A percentile compares a stretch with the other conserved stretches of the same genome.
Evolutionary conservation across 768 basidiomycete species (phyloP).

Genomic region (Scleroderma citrinum): DNA sequence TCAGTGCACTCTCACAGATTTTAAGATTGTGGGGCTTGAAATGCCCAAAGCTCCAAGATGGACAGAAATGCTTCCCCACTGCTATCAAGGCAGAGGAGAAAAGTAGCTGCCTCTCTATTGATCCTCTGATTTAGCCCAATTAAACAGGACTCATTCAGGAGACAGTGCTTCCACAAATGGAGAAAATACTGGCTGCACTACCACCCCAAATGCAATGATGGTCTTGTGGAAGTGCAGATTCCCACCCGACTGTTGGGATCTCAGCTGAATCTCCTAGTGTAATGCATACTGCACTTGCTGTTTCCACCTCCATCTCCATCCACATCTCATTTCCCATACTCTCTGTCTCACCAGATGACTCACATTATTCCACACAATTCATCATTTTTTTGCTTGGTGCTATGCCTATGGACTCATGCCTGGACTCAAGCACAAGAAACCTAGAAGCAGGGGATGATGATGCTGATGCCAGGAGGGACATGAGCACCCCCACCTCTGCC

Average conservation of each 20-base stretch:
- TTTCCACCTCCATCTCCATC: slow-evolving; percentile 66
- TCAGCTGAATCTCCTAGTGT: slow-evolving; percentile 23
- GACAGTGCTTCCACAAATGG: slow-evolving; percentile 14
- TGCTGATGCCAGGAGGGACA: slow-evolving; percentile 67
- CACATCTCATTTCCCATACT: slow-evolving; percentile 92
- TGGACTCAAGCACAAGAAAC: slow-evolving; percentile 85
- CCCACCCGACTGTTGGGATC: slow-evolving; percentile 27
- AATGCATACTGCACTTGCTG: slow-evolving; percentile 28
- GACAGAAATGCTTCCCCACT: slow-evolving; percentile 63
- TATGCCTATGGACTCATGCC: slow-evolving; percentile 53
- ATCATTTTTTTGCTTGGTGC: slow-evolving; percentile 32
- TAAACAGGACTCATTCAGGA: slow-evolving; percentile 27
- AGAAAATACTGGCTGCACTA: slow-evolving; percentile 14
- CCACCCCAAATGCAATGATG: slow-evolving; percentile 16
- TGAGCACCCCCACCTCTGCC: slow-evolving; percentile 61
- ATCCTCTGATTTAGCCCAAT: slow-evolving; percentile 26
- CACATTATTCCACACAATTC: slow-evolving; percentile 61
- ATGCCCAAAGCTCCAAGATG: slow-evolving; percentile 78
- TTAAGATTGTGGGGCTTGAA: slow-evolving; percentile 91
- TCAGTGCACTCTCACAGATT: slow-evolving; percentile 91
- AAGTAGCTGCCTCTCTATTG: slow-evolving; percentile 26
- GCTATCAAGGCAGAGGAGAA: slow-evolving; percentile 32
- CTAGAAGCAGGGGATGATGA: slow-evolving; percentile 91
- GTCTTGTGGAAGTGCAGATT: slow-evolving; percentile 19
- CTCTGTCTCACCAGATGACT: slow-evolving; percentile 79